Evolutionary conservation across 179 eudicot genomes (phyloP), one percentile per base, ranked within the genome.

Genomic region (Vitellaria paradoxa): DNA sequence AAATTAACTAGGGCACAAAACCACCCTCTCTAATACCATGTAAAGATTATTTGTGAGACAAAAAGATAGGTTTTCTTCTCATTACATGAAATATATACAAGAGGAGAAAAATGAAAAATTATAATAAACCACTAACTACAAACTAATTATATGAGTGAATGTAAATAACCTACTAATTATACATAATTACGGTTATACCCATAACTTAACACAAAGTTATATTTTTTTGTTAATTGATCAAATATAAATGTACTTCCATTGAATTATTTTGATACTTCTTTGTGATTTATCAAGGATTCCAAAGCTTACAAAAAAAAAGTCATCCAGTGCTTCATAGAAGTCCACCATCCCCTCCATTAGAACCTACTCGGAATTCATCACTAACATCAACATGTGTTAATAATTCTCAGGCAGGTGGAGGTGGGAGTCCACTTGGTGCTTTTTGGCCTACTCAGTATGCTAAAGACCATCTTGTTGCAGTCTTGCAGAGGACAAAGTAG

Each of bases 361-460:
- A 91, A 81, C 64, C 92, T 72, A 81, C 83, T 74, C 87, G 76
- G 75, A 85, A 76, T 75, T 77, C 64, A 73, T 55, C 84, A 50
- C 79, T n/a, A n/a, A n/a, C n/a, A n/a, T n/a, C 92, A 55, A 76
- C 89, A 55, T 70, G 84, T 65, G 81, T 72, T 53, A 81, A 59
- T 23, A 74, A 84, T 82, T 69, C 88, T 9, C 85, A 61, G 76
- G 73, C 78, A n/a, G 85, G 89, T 65, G 82, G 79, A 70, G 77
- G 50, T 68, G 88, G 85, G 50, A 87, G 85, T 7, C 78, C 91
- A 9, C 23, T 89, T 18, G 99, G 98, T 79, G 94, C 97, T 72
- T 92, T 96, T 82, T 96, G 99, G 98, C 77, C 89, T 53, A 88
- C 93, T 57, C 89, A 89, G 77, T 93, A 92, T 81, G 97, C 97